These are phyloP conservation scores for Flaveria robusta DNA, from an alignment of 129 eudicot genomes.

Conservation along the genomic window DNA sequence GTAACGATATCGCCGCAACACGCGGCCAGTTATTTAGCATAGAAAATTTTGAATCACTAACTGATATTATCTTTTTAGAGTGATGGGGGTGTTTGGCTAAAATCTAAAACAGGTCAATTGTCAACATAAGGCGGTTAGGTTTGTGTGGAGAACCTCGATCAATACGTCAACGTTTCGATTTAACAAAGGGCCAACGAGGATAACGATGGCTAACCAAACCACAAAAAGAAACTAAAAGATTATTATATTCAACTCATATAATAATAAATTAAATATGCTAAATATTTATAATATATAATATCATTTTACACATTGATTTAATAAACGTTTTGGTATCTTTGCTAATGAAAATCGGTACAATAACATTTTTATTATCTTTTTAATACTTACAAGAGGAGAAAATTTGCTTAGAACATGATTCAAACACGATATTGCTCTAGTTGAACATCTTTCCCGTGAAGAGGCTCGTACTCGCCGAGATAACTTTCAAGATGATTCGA, in stretches of 20 bases:
- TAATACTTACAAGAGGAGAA: constrained; percentile 5
- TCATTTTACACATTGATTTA: not conserved
- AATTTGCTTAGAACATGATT: not conserved
- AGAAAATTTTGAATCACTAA: too few relatives aligned
- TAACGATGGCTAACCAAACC: constrained; percentile 14
- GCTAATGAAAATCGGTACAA: not conserved
- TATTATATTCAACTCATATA: not conserved
- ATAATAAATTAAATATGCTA: not conserved
- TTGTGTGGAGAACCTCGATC: constrained; percentile 5
- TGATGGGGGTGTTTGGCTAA: not conserved
- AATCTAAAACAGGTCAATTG: not conserved
- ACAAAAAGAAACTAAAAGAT: not conserved
- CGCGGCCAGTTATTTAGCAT: too few relatives aligned
- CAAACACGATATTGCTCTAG: constrained; percentile 32
- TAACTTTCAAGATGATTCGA: constrained; percentile 32
- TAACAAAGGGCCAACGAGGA: not conserved
- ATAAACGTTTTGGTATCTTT: not conserved
- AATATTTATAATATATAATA: not conserved
- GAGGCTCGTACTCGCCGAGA: constrained; percentile 38
- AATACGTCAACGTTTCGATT: constrained; percentile 8
- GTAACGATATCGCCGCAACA: too few relatives aligned
- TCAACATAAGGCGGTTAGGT: not conserved
- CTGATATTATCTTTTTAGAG: too few relatives aligned
- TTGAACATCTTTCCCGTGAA: constrained; percentile 27
- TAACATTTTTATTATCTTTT: not conserved